Conservation (phyloP, 768 basidiomycete genomes). For the Trametes villosa region DNA sequence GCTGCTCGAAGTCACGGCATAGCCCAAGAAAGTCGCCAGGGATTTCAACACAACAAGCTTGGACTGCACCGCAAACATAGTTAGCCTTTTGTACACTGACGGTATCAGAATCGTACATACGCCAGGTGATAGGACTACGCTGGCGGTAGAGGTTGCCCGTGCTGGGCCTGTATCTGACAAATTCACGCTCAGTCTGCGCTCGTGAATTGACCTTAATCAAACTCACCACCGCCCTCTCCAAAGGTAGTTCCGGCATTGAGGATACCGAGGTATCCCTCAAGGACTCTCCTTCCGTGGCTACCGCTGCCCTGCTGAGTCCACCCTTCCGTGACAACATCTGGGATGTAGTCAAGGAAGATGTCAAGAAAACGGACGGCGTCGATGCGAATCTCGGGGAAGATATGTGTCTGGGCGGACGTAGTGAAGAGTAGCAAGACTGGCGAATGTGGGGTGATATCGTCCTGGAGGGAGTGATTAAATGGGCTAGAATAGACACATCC, state of each 20-base stretch:
- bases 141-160: constrained; percentile 62
- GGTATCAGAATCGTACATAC: constrained; percentile 44
- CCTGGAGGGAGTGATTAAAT: constrained; percentile 44
- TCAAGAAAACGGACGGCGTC: constrained; percentile 85
- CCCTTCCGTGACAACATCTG: constrained; percentile 64
- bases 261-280: constrained; percentile 84
- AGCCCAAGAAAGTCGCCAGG: constrained; percentile 65
- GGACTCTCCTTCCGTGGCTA: constrained; percentile 62
- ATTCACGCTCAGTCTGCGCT: background rate
- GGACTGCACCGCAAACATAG: constrained; percentile 51
- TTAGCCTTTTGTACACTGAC: background rate
- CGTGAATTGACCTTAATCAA: background rate
- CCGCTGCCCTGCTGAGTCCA: constrained; percentile 58
- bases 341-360: constrained; percentile 71
- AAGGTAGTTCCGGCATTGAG: constrained; percentile 70
- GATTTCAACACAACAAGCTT: constrained; percentile 79
- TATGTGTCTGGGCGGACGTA: constrained; percentile 90
- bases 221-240: constrained; percentile 57
- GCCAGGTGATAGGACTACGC: constrained; percentile 64
- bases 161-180: constrained; percentile 35
- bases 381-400: constrained; percentile 92
- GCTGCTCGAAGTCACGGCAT: constrained; percentile 41
- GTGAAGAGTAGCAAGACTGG: constrained; percentile 80
- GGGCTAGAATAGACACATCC: background rate
- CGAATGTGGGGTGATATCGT: constrained; percentile 73